Base-by-base conservation (phyloP, 257 asterid genomes). In the Nemophila menziesii region DNA sequence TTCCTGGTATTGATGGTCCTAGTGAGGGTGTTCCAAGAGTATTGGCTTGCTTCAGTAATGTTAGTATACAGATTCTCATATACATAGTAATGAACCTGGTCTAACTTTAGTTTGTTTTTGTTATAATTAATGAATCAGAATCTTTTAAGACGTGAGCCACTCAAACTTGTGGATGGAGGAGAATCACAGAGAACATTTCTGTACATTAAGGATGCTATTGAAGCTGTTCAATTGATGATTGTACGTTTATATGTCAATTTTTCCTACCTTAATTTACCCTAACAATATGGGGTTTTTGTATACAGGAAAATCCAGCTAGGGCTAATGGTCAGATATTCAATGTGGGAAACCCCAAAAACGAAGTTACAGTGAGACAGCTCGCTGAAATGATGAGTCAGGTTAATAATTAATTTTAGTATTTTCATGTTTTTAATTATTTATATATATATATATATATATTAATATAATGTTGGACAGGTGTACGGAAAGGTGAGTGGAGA, bases 371-470 rank as follows among this genome's bases (percentile, higher is more conserved):
- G 39, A 66, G 82, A 68, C 93, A 87, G 82, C 95, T 87, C 7
- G 97, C 97, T 61, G 97, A 82, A 64, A 82, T 87, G 97, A 87
- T 87, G 97, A 82, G 90, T 20, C 49, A 75, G 92, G 97, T 87
- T 39, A 53, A 34, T 56, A 4, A n/a, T n/a, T n/a, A n/a, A 33
- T 51, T 34, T 19, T 4, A 36, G 4, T 18, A 8, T 11, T 17
- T 20, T 3, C 33, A 5, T 3, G 17, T 9, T 46, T 49, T 44
- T n/a, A 10, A 3, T 19, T 20, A n/a, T 39, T 21, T 22, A 27
- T 16, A 16, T 18, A 46, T 20, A 11, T 13, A 16, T 51, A 24
- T 6, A 3, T 12, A 12, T 20, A 20, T 23, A 20, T 2, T 14
- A 38, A 36, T 36, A 4, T 7, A 36, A 38, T 12, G 34, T 59